phyloP scores from a whole-genome alignment of 805 yeast species.

The Cyberlindnera subsufficiens region DNA sequence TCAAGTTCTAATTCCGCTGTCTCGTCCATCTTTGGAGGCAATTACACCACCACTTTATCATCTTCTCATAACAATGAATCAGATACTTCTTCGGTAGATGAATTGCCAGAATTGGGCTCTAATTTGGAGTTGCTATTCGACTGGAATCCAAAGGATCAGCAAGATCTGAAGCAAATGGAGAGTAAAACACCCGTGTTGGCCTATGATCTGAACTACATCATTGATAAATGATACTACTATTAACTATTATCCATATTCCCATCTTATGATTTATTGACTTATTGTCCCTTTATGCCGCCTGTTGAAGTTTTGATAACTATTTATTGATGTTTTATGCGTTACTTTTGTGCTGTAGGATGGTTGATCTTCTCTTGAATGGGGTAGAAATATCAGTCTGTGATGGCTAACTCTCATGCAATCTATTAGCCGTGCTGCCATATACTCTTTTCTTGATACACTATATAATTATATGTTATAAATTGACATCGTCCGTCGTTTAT shows the following conservation, averaged over 20 bases:
- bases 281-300: neutral
- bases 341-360: no score
- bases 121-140: constrained; percentile 12
- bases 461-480: no score
- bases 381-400: no score
- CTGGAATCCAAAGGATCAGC: neutral
- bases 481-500: no score
- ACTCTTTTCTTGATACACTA: no score
- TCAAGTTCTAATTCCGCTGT: constrained; percentile 2
- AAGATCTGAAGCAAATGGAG: neutral
- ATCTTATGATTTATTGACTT: neutral
- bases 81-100: constrained; percentile 13
- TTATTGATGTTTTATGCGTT: no score
- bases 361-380: no score
- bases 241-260: neutral
- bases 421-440: no score
- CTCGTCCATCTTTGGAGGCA: constrained; percentile 6
- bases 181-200: neutral
- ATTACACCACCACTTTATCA: constrained; percentile 3
- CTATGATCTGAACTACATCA: constrained; percentile 2
- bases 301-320: no score
- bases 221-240: neutral
- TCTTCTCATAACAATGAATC: constrained; percentile 3
- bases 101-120: constrained; percentile 8
- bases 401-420: no score